Evolutionary conservation across 768 basidiomycete species (phyloP).

Genomic region (Tulasnella sp.): DNA sequence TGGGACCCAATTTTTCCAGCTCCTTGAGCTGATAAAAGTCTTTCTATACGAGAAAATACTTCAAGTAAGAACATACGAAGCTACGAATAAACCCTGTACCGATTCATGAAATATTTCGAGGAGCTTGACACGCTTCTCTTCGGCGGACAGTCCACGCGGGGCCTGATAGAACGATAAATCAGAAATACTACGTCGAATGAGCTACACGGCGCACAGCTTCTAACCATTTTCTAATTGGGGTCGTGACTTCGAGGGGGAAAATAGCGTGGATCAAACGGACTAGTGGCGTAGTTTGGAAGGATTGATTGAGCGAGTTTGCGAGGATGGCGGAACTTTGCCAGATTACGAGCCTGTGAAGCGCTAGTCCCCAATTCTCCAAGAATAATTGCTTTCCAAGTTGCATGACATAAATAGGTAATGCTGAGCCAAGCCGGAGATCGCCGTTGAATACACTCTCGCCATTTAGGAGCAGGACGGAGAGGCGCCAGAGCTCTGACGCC

Average conservation of each 20-base stretch:
- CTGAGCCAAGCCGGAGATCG: too few relatives aligned
- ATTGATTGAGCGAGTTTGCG: not conserved
- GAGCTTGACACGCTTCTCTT: slow-evolving; percentile 85
- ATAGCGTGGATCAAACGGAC: not conserved
- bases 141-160: slow-evolving; percentile 68
- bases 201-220: not conserved
- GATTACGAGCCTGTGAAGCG: too few relatives aligned
- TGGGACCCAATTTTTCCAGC: slow-evolving; percentile 82
- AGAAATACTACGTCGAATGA: not conserved
- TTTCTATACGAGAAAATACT: slow-evolving; percentile 46
- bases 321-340: not conserved
- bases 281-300: not conserved
- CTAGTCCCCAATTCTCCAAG: too few relatives aligned
- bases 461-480: too few relatives aligned
- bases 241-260: not conserved
- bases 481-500: too few relatives aligned
- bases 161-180: not conserved
- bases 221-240: not conserved
- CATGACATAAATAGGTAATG: too few relatives aligned
- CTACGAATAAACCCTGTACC: slow-evolving; percentile 46
- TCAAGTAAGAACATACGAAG: not conserved
- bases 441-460: too few relatives aligned
- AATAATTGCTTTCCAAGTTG: too few relatives aligned
- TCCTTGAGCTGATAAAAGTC: slow-evolving; percentile 93
- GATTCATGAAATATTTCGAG: slow-evolving; percentile 95